Base-by-base conservation (phyloP, 257 asterid species). In the Nicotiana knightiana region DNA sequence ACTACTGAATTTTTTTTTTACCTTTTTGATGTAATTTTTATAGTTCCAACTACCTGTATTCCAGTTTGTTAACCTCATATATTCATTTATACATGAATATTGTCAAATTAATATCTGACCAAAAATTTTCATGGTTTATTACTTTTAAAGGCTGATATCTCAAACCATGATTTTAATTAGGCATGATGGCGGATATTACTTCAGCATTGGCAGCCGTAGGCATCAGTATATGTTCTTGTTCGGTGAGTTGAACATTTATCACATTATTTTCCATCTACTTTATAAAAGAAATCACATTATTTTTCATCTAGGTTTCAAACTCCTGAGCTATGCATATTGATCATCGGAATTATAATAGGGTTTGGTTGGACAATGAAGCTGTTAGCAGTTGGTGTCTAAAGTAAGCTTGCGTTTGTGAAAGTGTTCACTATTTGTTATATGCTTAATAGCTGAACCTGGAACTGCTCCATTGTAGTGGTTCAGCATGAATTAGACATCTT, bases 131-230 rank as follows among this genome's bases (percentile, higher is more conserved):
- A 48, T 75, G 43, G 63, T 51, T 75, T 75, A 48, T 48, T 13
- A 73, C 46, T 15, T 75, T 2, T 75, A 61, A 51, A 51, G 43
- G 80, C 46, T 75, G 63, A 75, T 33, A 51, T 75, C 46, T 75
- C 9, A 51, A 73, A 75, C 80, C 61, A 26, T 6, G 33, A 28
- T 32, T 26, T 26, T 24, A 35, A 46, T 77, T 87, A 95, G 98
- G 98, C 73, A 93, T 95, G 94, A 90, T 95, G 97, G 98, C 94
- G 2, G 98, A 95, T 80, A 79, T 93, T 84, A 91, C 98, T 64
- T 82, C 97, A 82, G 91, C 94, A 76, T 87, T 95, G 82, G 92
- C 97, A 82, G 94, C 97, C 66, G 92, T 62, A 78, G 95, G 97
- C 77, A 77, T 95, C 79, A 82, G 88, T 10, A 93, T 95, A 81